Evolutionary conservation across 2,329 filamentous ascomycete genomes (phyloP).

Genomic region (Colletotrichum aenigma): DNA sequence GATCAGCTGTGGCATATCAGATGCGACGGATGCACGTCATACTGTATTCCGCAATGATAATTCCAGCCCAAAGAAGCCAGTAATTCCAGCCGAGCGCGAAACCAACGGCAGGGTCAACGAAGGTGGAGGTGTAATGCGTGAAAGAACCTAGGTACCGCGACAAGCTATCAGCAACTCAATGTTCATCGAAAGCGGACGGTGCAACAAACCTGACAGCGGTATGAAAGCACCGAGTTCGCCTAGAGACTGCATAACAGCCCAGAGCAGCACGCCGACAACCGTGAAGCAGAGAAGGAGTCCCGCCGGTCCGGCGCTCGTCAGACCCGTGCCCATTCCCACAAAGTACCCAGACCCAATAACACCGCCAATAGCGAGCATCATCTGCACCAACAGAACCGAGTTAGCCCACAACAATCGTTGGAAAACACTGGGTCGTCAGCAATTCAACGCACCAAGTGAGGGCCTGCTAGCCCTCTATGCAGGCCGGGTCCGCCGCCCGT

Average conservation of each 20-base stretch:
- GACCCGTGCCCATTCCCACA: constrained; percentile 63
- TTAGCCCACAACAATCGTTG: not conserved
- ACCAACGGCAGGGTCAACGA: constrained; percentile 57
- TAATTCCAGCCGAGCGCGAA: constrained; percentile 64
- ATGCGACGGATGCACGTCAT: not conserved
- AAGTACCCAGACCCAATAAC: constrained; percentile 67
- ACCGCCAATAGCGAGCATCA: constrained; percentile 69
- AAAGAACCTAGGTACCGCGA: not conserved
- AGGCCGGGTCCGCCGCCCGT: not conserved
- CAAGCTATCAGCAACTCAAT: constrained; percentile 30
- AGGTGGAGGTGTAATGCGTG: constrained; percentile 35
- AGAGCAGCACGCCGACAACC: constrained; percentile 62
- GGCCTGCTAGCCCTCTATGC: not conserved
- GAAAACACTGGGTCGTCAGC: not conserved
- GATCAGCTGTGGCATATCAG: not conserved
- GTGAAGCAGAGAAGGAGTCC: constrained; percentile 62
- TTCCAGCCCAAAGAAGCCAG: constrained; percentile 50
- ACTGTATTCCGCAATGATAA: not conserved
- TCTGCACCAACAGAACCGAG: constrained; percentile 41
- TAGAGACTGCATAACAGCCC: constrained; percentile 61
- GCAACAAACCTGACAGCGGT: not conserved
- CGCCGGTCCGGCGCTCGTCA: constrained; percentile 64
- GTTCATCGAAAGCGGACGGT: accelerated
- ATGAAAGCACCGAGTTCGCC: constrained; percentile 43
- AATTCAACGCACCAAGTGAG: not conserved